Evolutionary conservation across 202 grass and related monocot genomes (phyloP).

Genomic region (Digitaria exilis): DNA sequence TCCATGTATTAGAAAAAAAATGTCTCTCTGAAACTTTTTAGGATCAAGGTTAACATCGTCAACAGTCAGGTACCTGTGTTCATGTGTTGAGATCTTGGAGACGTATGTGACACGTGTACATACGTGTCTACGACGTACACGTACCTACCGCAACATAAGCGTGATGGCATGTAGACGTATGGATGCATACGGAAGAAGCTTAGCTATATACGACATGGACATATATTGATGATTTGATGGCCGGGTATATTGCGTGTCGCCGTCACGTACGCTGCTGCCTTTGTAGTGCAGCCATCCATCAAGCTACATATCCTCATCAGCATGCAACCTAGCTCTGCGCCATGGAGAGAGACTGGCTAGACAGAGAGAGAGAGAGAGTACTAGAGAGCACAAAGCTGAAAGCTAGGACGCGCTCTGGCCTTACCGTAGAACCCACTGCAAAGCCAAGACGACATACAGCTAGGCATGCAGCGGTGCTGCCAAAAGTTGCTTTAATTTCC

Average conservation of each 20-base stretch:
- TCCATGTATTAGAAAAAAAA: background rate
- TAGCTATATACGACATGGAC: background rate
- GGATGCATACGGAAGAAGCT: background rate
- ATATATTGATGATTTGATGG: conserved; percentile 1
- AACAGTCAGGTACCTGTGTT: background rate
- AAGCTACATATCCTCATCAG: background rate
- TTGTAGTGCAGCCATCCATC: conserved; percentile 6
- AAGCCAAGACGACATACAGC: background rate
- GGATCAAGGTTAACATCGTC: background rate
- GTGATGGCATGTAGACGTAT: conserved; percentile 26
- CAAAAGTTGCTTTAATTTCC: conserved; percentile 3
- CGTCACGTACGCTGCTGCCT: conserved; percentile 42
- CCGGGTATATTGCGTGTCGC: conserved; percentile 30
- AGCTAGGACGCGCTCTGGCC: background rate
- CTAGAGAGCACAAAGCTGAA: background rate
- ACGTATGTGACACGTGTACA: background rate
- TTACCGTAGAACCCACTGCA: conserved; percentile 38
- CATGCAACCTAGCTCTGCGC: conserved; percentile 29
- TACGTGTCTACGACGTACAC: background rate
- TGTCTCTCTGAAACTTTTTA: background rate
- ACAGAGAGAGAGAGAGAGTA: background rate
- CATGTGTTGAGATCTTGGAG: background rate
- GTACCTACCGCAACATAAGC: conserved; percentile 12
- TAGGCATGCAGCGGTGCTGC: background rate
- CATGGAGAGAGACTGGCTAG: background rate